phyloP scores from a whole-genome alignment of 1,284 basidiomycete species.

The Ustilago tritici region DNA sequence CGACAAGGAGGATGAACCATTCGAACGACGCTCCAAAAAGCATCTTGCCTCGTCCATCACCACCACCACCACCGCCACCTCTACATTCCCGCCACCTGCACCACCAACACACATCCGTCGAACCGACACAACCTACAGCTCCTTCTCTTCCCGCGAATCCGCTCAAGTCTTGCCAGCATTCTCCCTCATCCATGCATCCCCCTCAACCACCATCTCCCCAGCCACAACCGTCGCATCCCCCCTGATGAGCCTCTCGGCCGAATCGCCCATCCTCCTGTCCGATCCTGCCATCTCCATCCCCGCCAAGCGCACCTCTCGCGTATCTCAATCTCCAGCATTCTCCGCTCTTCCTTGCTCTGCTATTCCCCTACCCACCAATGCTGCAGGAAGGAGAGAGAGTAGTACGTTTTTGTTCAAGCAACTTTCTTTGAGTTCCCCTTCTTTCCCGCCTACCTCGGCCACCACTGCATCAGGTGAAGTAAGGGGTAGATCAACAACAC shows the following conservation, averaged over 20 bases:
- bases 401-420: slow-evolving; percentile 48
- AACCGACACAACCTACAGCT: slow-evolving; percentile 24
- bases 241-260: slow-evolving; percentile 56
- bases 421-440: slow-evolving; percentile 38
- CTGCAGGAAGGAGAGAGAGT: slow-evolving; percentile 29
- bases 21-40: slow-evolving; percentile 32
- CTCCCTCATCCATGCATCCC: slow-evolving; percentile 22
- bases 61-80: slow-evolving; percentile 1
- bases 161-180: slow-evolving; percentile 34
- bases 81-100: background rate
- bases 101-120: slow-evolving; percentile 8
- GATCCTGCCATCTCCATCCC: slow-evolving; percentile 28
- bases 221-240: slow-evolving; percentile 50
- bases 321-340: slow-evolving; percentile 23
- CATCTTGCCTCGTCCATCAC: slow-evolving; percentile 21
- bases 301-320: slow-evolving; percentile 18
- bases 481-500: slow-evolving; percentile 14
- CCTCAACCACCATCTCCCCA: slow-evolving; percentile 24
- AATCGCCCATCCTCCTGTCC: slow-evolving; percentile 52
- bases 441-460: slow-evolving; percentile 14
- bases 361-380: slow-evolving; percentile 10
- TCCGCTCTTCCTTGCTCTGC: slow-evolving; percentile 30
- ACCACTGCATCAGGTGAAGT: background rate
- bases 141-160: slow-evolving; percentile 28
- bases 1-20: slow-evolving; percentile 37